These are phyloP conservation scores for Thinopyrum elongatum DNA, from an alignment of 176 grass and related monocot species.

Conservation along the genomic window DNA sequence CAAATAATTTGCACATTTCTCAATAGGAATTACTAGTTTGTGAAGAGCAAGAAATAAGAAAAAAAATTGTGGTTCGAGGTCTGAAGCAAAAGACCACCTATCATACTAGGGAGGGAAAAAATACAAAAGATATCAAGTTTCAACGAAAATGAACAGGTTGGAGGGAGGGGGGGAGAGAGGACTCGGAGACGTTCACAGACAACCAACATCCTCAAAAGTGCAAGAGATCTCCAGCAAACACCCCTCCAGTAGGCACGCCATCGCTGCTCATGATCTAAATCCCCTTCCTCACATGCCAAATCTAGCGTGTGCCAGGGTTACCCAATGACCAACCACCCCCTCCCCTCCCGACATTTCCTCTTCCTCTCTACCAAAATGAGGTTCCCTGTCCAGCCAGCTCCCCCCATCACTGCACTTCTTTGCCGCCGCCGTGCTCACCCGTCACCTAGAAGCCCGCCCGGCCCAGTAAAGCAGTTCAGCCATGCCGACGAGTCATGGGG, in stretches of 20 bases:
- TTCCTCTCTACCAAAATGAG: conserved; percentile 2
- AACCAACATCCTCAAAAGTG: not conserved
- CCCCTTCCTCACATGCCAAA: not conserved
- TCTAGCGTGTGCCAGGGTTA: not conserved
- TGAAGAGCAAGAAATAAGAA: conserved; percentile 8
- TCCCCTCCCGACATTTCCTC: not conserved
- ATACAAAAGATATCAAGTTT: not conserved
- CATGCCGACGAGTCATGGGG: not conserved
- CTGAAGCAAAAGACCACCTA: conserved; percentile 5
- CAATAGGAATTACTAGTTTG: not conserved
- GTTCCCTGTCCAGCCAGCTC: not conserved
- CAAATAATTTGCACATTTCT: not conserved
- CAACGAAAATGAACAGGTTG: not conserved
- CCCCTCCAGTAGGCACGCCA: not conserved
- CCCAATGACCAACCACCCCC: not conserved
- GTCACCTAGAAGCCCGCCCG: not conserved
- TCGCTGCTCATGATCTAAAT: not conserved
- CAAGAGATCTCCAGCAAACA: not conserved
- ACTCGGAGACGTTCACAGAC: not conserved
- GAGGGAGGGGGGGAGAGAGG: not conserved
- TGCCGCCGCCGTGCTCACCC: not conserved
- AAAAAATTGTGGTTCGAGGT: not conserved
- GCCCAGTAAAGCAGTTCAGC: not conserved
- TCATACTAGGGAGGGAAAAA: not conserved
- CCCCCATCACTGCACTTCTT: not conserved